Percentiles rank a stretch among this genome's conserved stretches.
Conservation (phyloP, 192 early-diverging fungal species). For the Coemansia brasiliensis region DNA sequence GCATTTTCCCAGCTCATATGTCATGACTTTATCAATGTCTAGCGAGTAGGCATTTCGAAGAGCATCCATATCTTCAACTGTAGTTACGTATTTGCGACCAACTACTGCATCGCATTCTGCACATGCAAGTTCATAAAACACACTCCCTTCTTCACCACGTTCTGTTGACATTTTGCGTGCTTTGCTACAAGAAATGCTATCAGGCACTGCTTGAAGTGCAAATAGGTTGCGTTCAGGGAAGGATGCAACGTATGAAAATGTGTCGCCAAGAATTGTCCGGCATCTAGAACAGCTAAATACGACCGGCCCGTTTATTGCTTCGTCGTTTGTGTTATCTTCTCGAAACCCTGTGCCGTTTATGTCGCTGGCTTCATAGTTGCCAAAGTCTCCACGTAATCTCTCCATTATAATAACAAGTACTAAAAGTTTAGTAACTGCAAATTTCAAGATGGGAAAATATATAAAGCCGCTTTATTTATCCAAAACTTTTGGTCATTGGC, state of each 20-base stretch:
- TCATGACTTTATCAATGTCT: slow-evolving; percentile 39
- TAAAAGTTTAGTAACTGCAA: no score
- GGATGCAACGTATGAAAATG: slow-evolving; percentile 45
- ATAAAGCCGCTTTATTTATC: no score
- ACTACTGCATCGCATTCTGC: slow-evolving; percentile 33
- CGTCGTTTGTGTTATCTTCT: slow-evolving; percentile 21
- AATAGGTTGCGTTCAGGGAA: slow-evolving; percentile 45
- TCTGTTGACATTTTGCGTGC: slow-evolving; percentile 24
- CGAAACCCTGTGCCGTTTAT: not conserved
- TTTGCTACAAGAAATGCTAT: slow-evolving; percentile 26
- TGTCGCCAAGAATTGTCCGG: slow-evolving; percentile 51
- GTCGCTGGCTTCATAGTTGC: slow-evolving; percentile 11
- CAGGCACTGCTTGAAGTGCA: slow-evolving; percentile 38
- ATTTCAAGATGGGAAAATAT: no score
- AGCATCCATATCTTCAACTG: slow-evolving; percentile 31
- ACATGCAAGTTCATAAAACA: slow-evolving; percentile 40
- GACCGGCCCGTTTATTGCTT: slow-evolving; percentile 41
- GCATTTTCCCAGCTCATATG: slow-evolving; percentile 51
- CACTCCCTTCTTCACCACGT: slow-evolving; percentile 33
- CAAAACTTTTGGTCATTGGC: not conserved
- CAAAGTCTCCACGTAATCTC: slow-evolving; percentile 17
- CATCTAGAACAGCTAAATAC: slow-evolving; percentile 53
- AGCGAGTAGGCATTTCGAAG: slow-evolving; percentile 36
- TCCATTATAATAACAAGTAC: slow-evolving; percentile 16
- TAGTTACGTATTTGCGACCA: slow-evolving; percentile 39